phyloP scores from a whole-genome alignment of 306 rosid species.

The Acacia acuminata region DNA sequence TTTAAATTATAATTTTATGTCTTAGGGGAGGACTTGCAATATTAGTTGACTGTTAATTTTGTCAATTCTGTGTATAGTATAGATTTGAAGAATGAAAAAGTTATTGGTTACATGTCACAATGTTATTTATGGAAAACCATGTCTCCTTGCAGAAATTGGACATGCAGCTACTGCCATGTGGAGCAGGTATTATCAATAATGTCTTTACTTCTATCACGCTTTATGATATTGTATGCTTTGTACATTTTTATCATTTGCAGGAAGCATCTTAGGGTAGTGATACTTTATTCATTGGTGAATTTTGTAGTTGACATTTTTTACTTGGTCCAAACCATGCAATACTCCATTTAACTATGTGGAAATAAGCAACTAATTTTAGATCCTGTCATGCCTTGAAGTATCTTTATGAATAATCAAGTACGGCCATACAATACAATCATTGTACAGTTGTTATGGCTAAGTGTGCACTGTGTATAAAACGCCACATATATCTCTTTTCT shows the following conservation, averaged over 20 bases:
- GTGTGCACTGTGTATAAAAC: background rate
- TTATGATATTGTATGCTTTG: constrained; percentile 17
- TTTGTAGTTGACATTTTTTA: constrained; percentile 18
- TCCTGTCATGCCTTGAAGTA: constrained; percentile 21
- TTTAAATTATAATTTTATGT: background rate
- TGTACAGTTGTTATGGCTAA: background rate
- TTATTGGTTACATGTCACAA: background rate
- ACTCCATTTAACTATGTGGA: background rate
- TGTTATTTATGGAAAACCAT: constrained; percentile 29
- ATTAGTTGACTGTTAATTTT: background rate
- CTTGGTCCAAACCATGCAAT: background rate
- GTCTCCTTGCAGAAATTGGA: constrained; percentile 71
- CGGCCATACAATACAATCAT: background rate
- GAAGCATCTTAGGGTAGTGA: constrained; percentile 23
- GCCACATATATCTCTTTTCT: background rate
- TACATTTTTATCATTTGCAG: constrained; percentile 17
- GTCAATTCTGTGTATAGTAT: background rate
- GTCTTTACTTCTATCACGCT: constrained; percentile 3
- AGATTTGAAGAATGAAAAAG: background rate
- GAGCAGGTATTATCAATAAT: constrained; percentile 69
- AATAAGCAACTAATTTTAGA: constrained; percentile 4
- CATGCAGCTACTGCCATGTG: constrained; percentile 77
- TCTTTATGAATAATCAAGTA: constrained; percentile 22
- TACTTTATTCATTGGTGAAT: constrained; percentile 23
- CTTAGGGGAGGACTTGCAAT: background rate